Evolutionary conservation across 2,329 filamentous ascomycete species (phyloP).

Genomic region (Colletotrichum eleusines): DNA sequence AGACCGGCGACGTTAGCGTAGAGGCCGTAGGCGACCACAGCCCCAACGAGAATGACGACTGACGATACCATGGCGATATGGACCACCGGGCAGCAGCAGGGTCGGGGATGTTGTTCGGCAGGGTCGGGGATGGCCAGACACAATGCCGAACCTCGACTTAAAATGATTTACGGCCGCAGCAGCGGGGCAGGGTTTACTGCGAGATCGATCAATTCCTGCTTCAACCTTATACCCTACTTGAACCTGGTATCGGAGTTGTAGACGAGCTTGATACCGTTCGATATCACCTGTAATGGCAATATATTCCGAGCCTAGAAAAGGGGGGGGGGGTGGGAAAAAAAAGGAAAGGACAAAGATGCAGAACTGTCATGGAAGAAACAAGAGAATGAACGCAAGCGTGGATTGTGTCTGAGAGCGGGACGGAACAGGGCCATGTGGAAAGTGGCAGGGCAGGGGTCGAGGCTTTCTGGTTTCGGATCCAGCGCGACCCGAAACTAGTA

Average conservation of each 20-base stretch:
- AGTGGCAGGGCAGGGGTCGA: slow-evolving; percentile 6
- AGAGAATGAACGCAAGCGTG: slow-evolving; percentile 32
- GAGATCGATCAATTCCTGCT: neutral
- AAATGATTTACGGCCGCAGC: neutral
- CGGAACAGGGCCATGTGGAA: slow-evolving; percentile 11
- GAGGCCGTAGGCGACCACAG: slow-evolving; percentile 50
- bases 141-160: neutral
- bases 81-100: too few species aligned
- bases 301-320: neutral
- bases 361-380: slow-evolving; percentile 30
- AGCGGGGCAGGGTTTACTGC: neutral
- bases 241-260: neutral
- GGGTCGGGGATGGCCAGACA: neutral
- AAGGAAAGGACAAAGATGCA: neutral
- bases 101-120: neutral
- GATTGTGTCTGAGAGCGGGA: slow-evolving; percentile 5
- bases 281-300: neutral
- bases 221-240: neutral
- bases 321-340: neutral
- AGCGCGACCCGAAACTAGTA: slow-evolving; percentile 37
- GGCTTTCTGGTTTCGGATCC: slow-evolving; percentile 37
- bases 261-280: neutral
- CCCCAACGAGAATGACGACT: slow-evolving; percentile 51
- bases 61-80: slow-evolving; percentile 52
- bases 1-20: slow-evolving; percentile 52